A percentile compares a stretch with the other conserved stretches of the same genome.
Conservation (phyloP, 2,329 filamentous ascomycete genomes). For the Diaporthe citri region DNA sequence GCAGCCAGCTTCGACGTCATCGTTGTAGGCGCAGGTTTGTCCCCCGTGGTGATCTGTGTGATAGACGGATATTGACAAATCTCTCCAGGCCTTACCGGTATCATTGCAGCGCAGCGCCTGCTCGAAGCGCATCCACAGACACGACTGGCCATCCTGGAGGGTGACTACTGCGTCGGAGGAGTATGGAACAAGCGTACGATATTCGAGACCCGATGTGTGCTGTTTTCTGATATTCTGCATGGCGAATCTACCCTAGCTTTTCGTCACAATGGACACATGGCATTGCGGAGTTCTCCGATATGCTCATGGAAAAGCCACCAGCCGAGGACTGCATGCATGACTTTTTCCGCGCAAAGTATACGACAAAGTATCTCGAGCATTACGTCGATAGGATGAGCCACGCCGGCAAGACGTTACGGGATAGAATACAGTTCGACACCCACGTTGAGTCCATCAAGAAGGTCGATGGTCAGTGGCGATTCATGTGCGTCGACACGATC, state of each 20-base stretch:
- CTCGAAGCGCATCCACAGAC: neutral
- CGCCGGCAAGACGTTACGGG: neutral
- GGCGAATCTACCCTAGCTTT: neutral
- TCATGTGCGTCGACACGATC: neutral
- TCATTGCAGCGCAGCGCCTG: neutral
- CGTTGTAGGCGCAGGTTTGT: neutral
- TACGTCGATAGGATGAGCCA: neutral
- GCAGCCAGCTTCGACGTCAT: neutral
- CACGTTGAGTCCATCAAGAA: conserved; percentile 6
- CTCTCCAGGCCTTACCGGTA: neutral
- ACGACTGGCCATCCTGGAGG: neutral
- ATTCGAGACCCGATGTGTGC: neutral
- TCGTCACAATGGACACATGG: conserved; percentile 3
- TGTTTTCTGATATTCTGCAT: neutral
- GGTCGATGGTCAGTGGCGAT: neutral
- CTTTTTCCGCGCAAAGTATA: conserved; percentile 5
- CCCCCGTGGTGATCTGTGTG: neutral
- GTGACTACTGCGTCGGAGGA: neutral
- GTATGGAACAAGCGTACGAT: conserved; percentile 4
- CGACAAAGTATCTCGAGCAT: neutral
- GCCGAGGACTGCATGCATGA: neutral
- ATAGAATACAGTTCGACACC: conserved; percentile 3
- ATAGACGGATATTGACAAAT: neutral
- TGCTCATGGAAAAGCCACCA: neutral
- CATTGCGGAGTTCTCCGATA: conserved; percentile 2